phyloP scores from a whole-genome alignment of 169 alveolate species.

The Plasmodium malariae region DNA sequence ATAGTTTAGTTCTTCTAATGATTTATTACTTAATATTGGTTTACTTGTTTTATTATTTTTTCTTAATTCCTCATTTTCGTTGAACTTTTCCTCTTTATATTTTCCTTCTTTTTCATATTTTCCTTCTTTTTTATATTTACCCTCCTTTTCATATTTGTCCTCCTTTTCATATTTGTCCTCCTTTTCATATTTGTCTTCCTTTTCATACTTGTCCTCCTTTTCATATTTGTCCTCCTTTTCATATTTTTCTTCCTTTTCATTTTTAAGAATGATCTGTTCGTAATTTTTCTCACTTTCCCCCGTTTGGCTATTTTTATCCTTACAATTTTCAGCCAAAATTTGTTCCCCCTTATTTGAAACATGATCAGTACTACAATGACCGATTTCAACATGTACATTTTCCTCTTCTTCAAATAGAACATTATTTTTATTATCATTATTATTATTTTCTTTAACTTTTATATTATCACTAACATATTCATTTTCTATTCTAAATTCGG shows the following conservation, averaged over 20 bases:
- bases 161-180: background rate
- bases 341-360: no score
- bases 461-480: background rate
- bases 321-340: no score
- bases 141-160: background rate
- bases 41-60: background rate
- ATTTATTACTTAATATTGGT: constrained; percentile 44
- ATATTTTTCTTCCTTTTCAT: no score
- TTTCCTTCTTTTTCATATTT: background rate
- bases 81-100: background rate
- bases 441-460: background rate
- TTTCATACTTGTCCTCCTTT: background rate
- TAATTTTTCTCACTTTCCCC: no score
- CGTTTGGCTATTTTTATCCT: no score
- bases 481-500: background rate
- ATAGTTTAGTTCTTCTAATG: constrained; percentile 44
- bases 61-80: background rate
- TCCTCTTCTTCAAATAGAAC: no score
- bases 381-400: no score
- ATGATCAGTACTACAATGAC: no score
- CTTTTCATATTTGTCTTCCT: constrained; percentile 1
- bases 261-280: no score
- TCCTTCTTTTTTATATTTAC: background rate
- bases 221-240: no score
- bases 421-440: no score